Conservation (phyloP, 441 rosid genomes). For the Pelargonium fulgidum region DNA sequence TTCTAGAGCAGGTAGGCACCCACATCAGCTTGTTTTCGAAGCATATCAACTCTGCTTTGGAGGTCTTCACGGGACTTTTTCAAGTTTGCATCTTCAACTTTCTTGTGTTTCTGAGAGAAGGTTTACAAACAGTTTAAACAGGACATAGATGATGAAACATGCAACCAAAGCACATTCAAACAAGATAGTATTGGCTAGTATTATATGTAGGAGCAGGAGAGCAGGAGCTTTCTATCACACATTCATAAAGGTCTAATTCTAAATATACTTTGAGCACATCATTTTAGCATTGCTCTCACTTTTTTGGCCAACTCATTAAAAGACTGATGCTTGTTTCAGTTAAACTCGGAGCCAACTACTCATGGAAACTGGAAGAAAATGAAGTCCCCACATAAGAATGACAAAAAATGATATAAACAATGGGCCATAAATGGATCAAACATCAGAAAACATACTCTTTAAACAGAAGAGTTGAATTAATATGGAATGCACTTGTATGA, state of each 20-base stretch:
- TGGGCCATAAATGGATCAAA: not conserved
- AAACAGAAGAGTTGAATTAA: not conserved
- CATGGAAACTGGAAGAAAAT: slow-evolving; percentile 9
- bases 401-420: not conserved
- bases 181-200: not conserved
- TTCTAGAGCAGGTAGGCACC: slow-evolving; percentile 28
- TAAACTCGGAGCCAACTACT: slow-evolving; percentile 1
- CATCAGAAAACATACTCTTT: not conserved
- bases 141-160: slow-evolving; percentile 15
- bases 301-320: not conserved
- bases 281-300: not conserved
- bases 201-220: not conserved
- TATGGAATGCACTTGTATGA: not conserved
- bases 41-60: slow-evolving; percentile 69
- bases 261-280: not conserved
- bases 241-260: not conserved
- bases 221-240: not conserved
- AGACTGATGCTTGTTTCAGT: slow-evolving; percentile 10
- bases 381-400: slow-evolving; percentile 3
- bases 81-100: slow-evolving; percentile 56
- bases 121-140: slow-evolving; percentile 10
- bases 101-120: slow-evolving; percentile 59
- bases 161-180: slow-evolving; percentile 6
- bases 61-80: slow-evolving; percentile 77
- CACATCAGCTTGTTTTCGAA: slow-evolving; percentile 78